Evolutionary conservation across 2,329 filamentous ascomycete genomes (phyloP).

Genomic region (Diplodia intermedia): DNA sequence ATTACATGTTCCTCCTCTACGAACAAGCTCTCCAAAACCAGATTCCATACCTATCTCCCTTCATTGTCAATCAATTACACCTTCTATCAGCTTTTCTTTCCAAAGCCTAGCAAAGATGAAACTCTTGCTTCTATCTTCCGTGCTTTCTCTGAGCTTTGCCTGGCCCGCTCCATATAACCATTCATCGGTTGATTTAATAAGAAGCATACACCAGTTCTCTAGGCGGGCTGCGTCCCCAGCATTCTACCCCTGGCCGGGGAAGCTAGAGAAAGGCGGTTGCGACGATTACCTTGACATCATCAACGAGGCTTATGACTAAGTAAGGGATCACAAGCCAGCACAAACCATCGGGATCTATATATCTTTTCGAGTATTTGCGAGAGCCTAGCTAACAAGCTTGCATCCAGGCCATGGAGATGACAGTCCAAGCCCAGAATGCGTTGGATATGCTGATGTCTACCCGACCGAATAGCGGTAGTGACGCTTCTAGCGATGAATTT

Average conservation of each 20-base stretch:
- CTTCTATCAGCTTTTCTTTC: too few species aligned
- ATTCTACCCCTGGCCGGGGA: background rate
- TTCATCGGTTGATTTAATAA: background rate
- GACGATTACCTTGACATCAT: background rate
- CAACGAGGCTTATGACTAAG: background rate
- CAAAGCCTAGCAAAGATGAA: background rate
- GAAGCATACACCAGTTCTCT: background rate
- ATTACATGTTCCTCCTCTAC: too few species aligned
- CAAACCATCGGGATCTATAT: background rate
- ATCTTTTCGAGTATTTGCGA: too few species aligned
- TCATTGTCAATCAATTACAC: too few species aligned
- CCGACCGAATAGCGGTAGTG: background rate
- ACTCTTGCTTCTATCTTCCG: background rate
- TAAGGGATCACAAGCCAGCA: background rate
- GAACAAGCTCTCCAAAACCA: too few species aligned
- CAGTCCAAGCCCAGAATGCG: background rate
- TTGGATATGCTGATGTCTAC: background rate
- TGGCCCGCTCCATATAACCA: background rate
- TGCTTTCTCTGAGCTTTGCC: background rate
- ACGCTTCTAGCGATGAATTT: background rate
- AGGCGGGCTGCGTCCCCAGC: background rate
- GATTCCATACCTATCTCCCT: too few species aligned
- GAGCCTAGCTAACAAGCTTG: background rate
- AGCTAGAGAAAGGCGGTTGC: background rate
- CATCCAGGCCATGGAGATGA: background rate